Percentiles rank a stretch among this genome's conserved stretches.
These are phyloP conservation scores for Alternaria rosae DNA, from an alignment of 2,329 filamentous ascomycete species.

Conservation along the genomic window DNA sequence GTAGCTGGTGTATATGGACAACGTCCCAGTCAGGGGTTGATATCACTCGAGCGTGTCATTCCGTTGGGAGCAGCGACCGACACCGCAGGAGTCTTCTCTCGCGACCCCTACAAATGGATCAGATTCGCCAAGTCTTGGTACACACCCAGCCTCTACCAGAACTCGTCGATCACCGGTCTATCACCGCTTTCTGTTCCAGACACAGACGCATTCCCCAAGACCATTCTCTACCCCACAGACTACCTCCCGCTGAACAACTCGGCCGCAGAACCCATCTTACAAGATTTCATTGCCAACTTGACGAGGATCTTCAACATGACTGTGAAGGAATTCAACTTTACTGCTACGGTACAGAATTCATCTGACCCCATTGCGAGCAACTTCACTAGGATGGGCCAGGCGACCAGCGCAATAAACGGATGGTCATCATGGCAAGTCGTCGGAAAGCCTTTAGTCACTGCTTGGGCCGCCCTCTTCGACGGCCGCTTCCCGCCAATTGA, in stretches of 20 bases:
- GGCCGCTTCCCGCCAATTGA: conserved; percentile 53
- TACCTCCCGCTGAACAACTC: conserved; percentile 53
- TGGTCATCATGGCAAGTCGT: conserved; percentile 47
- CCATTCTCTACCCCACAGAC: conserved; percentile 52
- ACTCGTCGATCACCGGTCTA: conserved; percentile 48
- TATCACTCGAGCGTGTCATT: conserved; percentile 33
- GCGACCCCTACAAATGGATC: conserved; percentile 44
- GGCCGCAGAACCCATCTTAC: conserved; percentile 49
- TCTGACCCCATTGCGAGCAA: conserved; percentile 37
- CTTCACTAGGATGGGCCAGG: conserved; percentile 39
- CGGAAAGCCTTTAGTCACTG: conserved; percentile 41
- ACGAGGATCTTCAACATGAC: conserved; percentile 49
- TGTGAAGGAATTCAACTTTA: conserved; percentile 50
- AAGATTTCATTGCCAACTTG: conserved; percentile 48
- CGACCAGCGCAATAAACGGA: conserved; percentile 41
- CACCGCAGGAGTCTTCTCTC: conserved; percentile 38
- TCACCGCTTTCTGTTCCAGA: conserved; percentile 47
- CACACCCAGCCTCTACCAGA: conserved; percentile 43
- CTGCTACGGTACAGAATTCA: conserved; percentile 39
- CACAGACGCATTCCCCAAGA: conserved; percentile 47
- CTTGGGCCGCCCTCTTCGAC: conserved; percentile 46
- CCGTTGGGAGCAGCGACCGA: conserved; percentile 34
- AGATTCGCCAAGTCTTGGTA: conserved; percentile 53
- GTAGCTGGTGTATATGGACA: conserved; percentile 54
- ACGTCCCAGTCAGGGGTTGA: conserved; percentile 36